These are phyloP conservation scores for Musa acuminata DNA, from an alignment of 176 grass and related monocot species.

Conservation along the genomic window DNA sequence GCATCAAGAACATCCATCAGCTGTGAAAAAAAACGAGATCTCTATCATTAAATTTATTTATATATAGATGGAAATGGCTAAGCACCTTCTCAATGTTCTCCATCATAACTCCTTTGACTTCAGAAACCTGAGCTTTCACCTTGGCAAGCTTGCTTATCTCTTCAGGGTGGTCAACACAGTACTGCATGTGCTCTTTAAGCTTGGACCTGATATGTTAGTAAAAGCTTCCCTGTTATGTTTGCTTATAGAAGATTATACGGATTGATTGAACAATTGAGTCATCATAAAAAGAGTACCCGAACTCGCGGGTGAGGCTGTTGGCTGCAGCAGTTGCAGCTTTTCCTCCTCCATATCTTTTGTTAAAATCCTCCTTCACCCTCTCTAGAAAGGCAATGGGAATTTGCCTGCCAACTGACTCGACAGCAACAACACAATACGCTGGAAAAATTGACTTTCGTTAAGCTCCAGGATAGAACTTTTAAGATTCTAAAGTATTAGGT, in stretches of 20 bases:
- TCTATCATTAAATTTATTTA: neutral
- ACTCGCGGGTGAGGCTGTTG: conserved; percentile 66
- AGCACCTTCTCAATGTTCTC: conserved; percentile 91
- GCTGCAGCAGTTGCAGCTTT: conserved; percentile 80
- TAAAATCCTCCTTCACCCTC: conserved; percentile 86
- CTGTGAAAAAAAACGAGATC: neutral
- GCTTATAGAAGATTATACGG: neutral
- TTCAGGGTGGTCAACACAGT: conserved; percentile 81
- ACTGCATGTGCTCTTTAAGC: conserved; percentile 95
- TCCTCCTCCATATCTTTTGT: conserved; percentile 78
- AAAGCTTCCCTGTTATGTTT: neutral
- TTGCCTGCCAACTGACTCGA: conserved; percentile 89
- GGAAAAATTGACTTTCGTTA: conserved; percentile 19
- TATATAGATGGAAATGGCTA: neutral
- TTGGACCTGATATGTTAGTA: conserved; percentile 49
- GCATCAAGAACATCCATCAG: neutral
- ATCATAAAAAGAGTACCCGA: conserved; percentile 35
- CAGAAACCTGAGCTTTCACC: conserved; percentile 87
- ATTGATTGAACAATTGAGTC: neutral
- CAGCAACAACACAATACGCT: conserved; percentile 90
- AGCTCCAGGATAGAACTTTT: neutral
- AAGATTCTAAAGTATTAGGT: neutral
- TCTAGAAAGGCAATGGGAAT: conserved; percentile 82
- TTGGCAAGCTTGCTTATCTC: conserved; percentile 89
- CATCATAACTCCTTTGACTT: conserved; percentile 98